These are phyloP conservation scores for Xylaria sp. DNA, from an alignment of 2,329 filamentous ascomycete species.

Conservation along the genomic window DNA sequence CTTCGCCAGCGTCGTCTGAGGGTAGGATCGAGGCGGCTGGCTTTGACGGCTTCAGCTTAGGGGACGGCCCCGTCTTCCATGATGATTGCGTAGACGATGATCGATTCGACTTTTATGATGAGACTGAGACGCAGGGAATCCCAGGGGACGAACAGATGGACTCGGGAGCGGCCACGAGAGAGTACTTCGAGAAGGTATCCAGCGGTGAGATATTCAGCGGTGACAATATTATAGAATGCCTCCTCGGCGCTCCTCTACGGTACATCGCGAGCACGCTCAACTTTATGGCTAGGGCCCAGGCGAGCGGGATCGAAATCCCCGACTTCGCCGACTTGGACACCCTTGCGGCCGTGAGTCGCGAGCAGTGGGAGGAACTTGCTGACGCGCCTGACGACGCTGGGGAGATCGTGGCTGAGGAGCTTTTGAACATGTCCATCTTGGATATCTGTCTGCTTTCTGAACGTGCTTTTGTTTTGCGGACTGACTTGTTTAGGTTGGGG, in stretches of 20 bases:
- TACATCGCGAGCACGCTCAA: conserved; percentile 24
- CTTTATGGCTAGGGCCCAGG: conserved; percentile 29
- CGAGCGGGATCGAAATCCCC: conserved; percentile 24
- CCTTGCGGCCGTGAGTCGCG: conserved; percentile 17
- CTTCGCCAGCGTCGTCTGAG: background rate
- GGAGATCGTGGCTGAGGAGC: conserved; percentile 2
- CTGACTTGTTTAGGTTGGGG: conserved; percentile 19
- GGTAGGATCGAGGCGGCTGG: too few relatives aligned
- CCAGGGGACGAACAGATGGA: too few relatives aligned
- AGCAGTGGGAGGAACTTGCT: conserved; percentile 19
- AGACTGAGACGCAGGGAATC: too few relatives aligned
- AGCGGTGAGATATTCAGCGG: background rate
- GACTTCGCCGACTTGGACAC: conserved; percentile 14
- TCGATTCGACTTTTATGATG: too few relatives aligned
- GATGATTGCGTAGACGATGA: too few relatives aligned
- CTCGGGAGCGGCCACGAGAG: too few relatives aligned
- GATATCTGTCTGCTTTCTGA: conserved; percentile 15
- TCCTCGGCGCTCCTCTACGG: conserved; percentile 1
- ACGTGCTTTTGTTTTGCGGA: background rate
- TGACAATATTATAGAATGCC: background rate
- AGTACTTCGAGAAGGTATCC: background rate
- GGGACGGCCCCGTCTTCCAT: too few relatives aligned
- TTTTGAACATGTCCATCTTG: background rate
- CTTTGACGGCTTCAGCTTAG: too few relatives aligned
- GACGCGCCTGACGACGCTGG: conserved; percentile 11